phyloP scores from a whole-genome alignment of 345 rosid species.

The Clarkia xantiana region DNA sequence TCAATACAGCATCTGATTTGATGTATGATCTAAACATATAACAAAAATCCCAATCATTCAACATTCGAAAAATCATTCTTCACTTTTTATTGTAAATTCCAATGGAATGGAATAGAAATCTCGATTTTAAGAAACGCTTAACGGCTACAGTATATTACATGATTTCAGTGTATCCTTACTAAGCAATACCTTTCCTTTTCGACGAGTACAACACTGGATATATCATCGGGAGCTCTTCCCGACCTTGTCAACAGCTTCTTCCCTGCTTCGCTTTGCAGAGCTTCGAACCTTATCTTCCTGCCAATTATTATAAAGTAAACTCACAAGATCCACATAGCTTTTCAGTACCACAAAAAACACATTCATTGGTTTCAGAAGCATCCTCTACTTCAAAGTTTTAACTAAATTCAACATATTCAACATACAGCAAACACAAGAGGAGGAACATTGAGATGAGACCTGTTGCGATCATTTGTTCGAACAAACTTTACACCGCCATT shows the following conservation, averaged over 20 bases:
- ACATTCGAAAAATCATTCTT: too few species aligned
- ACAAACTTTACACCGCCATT: constrained; percentile 84
- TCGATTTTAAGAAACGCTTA: too few species aligned
- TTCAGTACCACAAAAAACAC: too few species aligned
- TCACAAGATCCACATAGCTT: too few species aligned
- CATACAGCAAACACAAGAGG: neutral
- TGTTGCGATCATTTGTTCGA: constrained; percentile 47
- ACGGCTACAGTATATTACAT: too few species aligned
- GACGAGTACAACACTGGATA: constrained; percentile 79
- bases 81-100: too few species aligned
- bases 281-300: constrained; percentile 77
- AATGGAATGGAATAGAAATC: too few species aligned
- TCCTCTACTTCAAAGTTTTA: neutral
- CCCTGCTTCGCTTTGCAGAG: constrained; percentile 84
- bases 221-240: constrained; percentile 91
- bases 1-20: constrained; percentile 76
- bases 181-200: constrained; percentile 80
- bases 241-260: constrained; percentile 58
- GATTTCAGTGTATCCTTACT: too few species aligned
- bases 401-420: too few species aligned
- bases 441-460: constrained; percentile 18
- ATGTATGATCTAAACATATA: constrained; percentile 53
- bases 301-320: neutral
- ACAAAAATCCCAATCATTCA: too few species aligned
- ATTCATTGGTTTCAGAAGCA: too few species aligned